A percentile compares a stretch with the other conserved stretches of the same genome.
Evolutionary conservation across 306 rosid species (phyloP).

Genomic region (Acacia confusa): DNA sequence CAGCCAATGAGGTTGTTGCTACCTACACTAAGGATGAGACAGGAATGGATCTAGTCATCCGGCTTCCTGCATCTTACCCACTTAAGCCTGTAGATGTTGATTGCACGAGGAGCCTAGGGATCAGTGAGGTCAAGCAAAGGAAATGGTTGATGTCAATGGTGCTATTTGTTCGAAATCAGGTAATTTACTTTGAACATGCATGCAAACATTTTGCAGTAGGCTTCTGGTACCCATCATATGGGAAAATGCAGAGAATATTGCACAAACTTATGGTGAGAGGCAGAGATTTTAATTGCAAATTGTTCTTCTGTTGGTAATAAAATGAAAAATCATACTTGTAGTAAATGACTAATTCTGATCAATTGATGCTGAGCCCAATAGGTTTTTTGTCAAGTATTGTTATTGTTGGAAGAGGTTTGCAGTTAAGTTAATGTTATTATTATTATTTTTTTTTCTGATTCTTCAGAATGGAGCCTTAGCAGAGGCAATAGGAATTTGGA

Average conservation of each 20-base stretch:
- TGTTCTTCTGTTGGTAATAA: not conserved
- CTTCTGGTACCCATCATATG: constrained; percentile 10
- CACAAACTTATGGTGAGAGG: not conserved
- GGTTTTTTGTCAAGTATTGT: constrained; percentile 19
- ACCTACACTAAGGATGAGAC: constrained; percentile 97
- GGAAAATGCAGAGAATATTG: constrained; percentile 15
- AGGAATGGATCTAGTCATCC: constrained; percentile 92
- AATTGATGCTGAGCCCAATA: not conserved
- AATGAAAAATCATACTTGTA: not conserved
- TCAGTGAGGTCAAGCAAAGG: constrained; percentile 86
- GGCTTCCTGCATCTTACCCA: constrained; percentile 91
- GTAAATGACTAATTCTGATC: constrained; percentile 15
- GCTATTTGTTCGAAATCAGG: constrained; percentile 93
- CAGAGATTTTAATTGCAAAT: not conserved
- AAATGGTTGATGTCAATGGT: constrained; percentile 97
- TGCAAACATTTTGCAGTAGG: not conserved
- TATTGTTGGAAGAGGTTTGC: not conserved
- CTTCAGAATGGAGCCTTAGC: constrained; percentile 95
- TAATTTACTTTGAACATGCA: constrained; percentile 25
- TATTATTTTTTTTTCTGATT: constrained; percentile 33
- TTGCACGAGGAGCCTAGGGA: constrained; percentile 87
- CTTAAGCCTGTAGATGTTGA: constrained; percentile 88
- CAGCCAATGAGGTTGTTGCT: constrained; percentile 96
- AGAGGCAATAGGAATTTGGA: constrained; percentile 93
- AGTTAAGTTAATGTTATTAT: constrained; percentile 15